A percentile compares a stretch with the other conserved stretches of the same genome.
Evolutionary conservation across 148 eudicot genomes (phyloP).

Genomic region (Polygonum aviculare): DNA sequence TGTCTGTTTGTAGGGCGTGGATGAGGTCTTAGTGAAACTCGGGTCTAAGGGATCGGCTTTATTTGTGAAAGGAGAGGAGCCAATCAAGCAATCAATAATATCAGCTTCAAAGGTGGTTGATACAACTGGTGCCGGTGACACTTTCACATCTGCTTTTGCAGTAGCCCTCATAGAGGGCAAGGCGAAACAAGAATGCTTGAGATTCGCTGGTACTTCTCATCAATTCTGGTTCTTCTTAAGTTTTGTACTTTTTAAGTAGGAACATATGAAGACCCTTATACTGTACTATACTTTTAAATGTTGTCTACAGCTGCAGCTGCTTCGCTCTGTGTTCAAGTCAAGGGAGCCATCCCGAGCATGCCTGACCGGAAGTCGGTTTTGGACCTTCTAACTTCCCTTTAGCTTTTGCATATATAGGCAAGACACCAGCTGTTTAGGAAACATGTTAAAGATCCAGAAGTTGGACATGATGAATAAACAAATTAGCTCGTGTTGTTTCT

Average conservation of each 20-base stretch:
- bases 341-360: slow-evolving; percentile 99
- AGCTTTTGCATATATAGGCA: slow-evolving; percentile 11
- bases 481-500: background rate
- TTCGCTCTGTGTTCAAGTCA: slow-evolving; percentile 90
- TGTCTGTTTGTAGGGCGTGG: slow-evolving; percentile 50
- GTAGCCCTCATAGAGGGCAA: slow-evolving; percentile 86
- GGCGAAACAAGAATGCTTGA: slow-evolving; percentile 66
- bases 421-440: background rate
- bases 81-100: slow-evolving; percentile 57
- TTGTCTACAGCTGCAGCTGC: slow-evolving; percentile 84
- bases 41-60: slow-evolving; percentile 82
- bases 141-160: slow-evolving; percentile 91
- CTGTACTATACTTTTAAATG: background rate
- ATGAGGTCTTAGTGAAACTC: slow-evolving; percentile 74
- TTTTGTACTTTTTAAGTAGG: background rate
- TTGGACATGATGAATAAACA: background rate
- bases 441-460: background rate
- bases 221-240: background rate
- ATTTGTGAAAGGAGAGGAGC: slow-evolving; percentile 72
- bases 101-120: slow-evolving; percentile 65
- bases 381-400: slow-evolving; percentile 41
- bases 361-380: slow-evolving; percentile 70
- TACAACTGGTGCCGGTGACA: slow-evolving; percentile 94
- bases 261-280: background rate
- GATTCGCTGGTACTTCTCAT: slow-evolving; percentile 66